Evolutionary conservation across 2,329 filamentous ascomycete species (phyloP), one percentile per base, ranked within the genome.

Genomic region (Beauveria bassiana): DNA sequence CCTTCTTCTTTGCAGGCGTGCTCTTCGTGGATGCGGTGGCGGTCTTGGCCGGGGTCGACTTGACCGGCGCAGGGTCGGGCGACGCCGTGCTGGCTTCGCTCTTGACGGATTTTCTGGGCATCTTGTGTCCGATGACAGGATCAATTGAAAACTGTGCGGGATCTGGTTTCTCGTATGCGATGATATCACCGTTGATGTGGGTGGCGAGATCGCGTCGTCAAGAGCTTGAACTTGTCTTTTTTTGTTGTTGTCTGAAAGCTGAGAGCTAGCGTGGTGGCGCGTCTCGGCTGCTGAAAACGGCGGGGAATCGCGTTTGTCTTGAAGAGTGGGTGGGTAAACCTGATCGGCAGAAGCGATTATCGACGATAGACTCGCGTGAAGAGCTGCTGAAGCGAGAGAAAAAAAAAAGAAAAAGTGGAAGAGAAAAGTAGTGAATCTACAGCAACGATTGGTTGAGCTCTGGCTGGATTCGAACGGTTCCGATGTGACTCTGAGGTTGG

Each of bases 71-170:
- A 28, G 60, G 60, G 16, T 57, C 53, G 2, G 60, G 54, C 53
- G 60, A 62, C 10, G 60, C 31, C 45, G 52, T 58, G 60, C 53
- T 42, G 20, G 56, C 49, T 20, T 62, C 60, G 54, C 60, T 58
- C 42, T 62, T 62, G 54, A 20, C 20, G 20, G 60, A 50, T 58
- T 55, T 54, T 56, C 52, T 55, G 31, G 59, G 42, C 59, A 61
- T 61, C 18, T 55, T 55, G 50, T 28, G 3, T 16, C 52, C 12
- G 5, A 24, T 24, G 6, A 2, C 24, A 24, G n/a, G 12, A 5
- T 38, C 18, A 14, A 28, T 28, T 51, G 22, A 34, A 34, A 24
- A 31, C 18, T 5, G 38, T 20, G 14, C n/a, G 6, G 22, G 16
- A 12, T 28, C 10, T 3, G n/a, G 5, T 10, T 6, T 18, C 3